These are phyloP conservation scores for Curvularia sp. DNA, from an alignment of 2,329 filamentous ascomycete genomes.

Conservation along the genomic window DNA sequence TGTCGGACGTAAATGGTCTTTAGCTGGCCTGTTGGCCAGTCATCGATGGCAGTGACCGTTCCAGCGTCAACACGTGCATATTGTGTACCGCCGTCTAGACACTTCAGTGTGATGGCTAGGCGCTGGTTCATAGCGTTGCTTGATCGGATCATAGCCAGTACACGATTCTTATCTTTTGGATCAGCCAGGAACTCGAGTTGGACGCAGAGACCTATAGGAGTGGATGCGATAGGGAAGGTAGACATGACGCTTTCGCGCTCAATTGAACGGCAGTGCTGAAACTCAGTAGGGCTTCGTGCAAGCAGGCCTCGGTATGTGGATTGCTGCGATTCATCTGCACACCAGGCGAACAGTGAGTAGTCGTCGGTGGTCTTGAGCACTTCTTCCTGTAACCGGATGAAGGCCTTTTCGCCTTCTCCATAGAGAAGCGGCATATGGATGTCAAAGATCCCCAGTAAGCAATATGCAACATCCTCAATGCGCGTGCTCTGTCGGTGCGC, in stretches of 20 bases:
- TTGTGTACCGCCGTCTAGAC: constrained; percentile 45
- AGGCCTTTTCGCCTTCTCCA: constrained; percentile 41
- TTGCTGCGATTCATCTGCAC: constrained; percentile 20
- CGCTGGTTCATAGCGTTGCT: constrained; percentile 34
- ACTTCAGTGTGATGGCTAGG: constrained; percentile 33
- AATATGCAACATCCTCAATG: constrained; percentile 42
- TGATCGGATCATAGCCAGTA: constrained; percentile 32
- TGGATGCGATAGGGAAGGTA: constrained; percentile 28
- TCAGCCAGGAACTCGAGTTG: constrained; percentile 34
- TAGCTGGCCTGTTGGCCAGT: constrained; percentile 37
- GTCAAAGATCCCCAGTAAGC: constrained; percentile 42
- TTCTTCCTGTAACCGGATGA: constrained; percentile 39
- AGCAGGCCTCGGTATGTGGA: constrained; percentile 36
- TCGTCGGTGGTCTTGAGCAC: constrained; percentile 40
- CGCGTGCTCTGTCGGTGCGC: constrained; percentile 36
- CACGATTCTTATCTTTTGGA: constrained; percentile 22
- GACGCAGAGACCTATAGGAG: constrained; percentile 33
- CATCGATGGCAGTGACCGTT: constrained; percentile 61
- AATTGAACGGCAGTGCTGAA: constrained; percentile 28
- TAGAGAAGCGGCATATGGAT: constrained; percentile 43
- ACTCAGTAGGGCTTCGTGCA: constrained; percentile 34
- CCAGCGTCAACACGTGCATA: constrained; percentile 51
- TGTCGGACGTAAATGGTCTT: constrained; percentile 36
- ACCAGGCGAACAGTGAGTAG: constrained; percentile 40
- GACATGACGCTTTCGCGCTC: constrained; percentile 33